Conservation (phyloP, 805 yeast genomes). For the Pichia phayaonensis region DNA sequence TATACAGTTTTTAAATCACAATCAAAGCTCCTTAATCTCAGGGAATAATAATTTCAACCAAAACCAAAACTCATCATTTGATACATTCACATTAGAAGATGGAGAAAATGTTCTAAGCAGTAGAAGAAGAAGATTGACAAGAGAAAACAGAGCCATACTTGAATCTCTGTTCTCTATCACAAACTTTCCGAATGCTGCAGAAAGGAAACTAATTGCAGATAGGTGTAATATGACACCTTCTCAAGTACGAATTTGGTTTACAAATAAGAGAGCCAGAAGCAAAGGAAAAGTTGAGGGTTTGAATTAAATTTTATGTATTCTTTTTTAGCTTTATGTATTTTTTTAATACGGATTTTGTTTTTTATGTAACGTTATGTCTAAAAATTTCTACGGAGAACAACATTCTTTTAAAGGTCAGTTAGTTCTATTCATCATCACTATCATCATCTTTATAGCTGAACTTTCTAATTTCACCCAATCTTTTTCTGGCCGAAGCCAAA, state of each 20-base stretch:
- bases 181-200: slow-evolving; percentile 10
- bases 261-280: slow-evolving; percentile 12
- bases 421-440: slow-evolving; percentile 35
- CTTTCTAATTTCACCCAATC: slow-evolving; percentile 78
- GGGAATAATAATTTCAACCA: no score
- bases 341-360: no score
- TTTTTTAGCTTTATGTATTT: no score
- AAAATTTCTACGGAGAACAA: no score
- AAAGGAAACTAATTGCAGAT: slow-evolving; percentile 10
- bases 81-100: neutral
- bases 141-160: slow-evolving; percentile 3
- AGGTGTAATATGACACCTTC: slow-evolving; percentile 6
- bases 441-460: slow-evolving; percentile 63
- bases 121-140: neutral
- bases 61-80: neutral
- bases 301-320: neutral
- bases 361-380: no score
- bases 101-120: neutral
- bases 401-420: no score
- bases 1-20: neutral
- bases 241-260: slow-evolving; percentile 14
- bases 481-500: slow-evolving; percentile 63
- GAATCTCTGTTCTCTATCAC: slow-evolving; percentile 8
- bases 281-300: neutral
- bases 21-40: neutral